Base-by-base conservation (phyloP, 2,329 filamentous ascomycete genomes). In the Arthrobotrys musiformis region DNA sequence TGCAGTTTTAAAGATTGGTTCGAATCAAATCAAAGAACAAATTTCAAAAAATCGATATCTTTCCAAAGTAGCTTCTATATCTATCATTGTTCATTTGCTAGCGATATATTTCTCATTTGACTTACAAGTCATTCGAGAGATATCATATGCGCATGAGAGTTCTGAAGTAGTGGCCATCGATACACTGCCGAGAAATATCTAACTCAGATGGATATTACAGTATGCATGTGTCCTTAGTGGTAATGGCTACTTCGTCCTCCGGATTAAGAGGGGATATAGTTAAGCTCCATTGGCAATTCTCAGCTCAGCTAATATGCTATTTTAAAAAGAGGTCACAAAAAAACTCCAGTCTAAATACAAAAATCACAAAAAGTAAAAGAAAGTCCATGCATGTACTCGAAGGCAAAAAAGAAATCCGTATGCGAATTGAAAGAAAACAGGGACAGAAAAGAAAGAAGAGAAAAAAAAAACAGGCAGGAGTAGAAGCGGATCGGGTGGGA, bases 271-370 rank as follows among this genome's bases (percentile, higher is more conserved):
- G n/a, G n/a, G 1, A 15, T 2, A 52, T 52, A 28, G 13, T 28
- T 50, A 24, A 52, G 48, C 24, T 52, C 48, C 48, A 58, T 40
- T 58, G 19, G 19, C 8, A 40, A 26, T 48, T 40, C 52, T 52
- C 67, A 70, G 67, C 68, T 63, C 64, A 60, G 63, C 56, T 56
- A 46, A 64, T 62, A 62, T 72, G 60, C 58, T 64, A 15, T 56
- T 64, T 44, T 70, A 33, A 70, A 62, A 15, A 35, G 11, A 42
- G 11, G 15, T 22, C 35, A 26, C 50, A 58, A 40, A 37, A 67
- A 61, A 72, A 63, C 58, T 64, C 68, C 68, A 58, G 46, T 72
- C 62, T 72, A 72, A 44, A 62, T 62, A 62, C 37, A 63, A 72
- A 50, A 72, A 46, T 61, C 33, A 56, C 61, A 56, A 46, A 24